Conservation (phyloP, 495 filamentous ascomycete genomes). For the Cairneyella variabilis region DNA sequence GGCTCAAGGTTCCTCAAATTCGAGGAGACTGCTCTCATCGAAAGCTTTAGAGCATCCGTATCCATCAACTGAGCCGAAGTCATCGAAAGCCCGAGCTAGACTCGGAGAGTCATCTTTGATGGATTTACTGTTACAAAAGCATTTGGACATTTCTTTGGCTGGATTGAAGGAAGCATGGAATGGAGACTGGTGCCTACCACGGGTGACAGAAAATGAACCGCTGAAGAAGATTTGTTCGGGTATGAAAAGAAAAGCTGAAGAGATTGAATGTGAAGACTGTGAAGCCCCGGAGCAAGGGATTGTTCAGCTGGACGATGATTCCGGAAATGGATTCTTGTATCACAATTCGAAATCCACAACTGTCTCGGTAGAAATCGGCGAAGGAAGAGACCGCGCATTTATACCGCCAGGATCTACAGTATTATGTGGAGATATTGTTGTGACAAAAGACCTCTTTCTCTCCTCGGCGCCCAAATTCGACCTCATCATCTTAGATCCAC, state of each 20-base stretch:
- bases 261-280: not conserved
- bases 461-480: conserved; percentile 54
- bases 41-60: conserved; percentile 15
- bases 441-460: conserved; percentile 29
- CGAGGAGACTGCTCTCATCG: not conserved
- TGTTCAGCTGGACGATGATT: too few relatives aligned
- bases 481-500: conserved; percentile 83
- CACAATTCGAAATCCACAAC: too few relatives aligned
- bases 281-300: too few relatives aligned
- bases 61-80: conserved; percentile 24
- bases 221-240: too few relatives aligned
- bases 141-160: conserved; percentile 33
- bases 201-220: too few relatives aligned
- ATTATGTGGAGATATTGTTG: conserved; percentile 39
- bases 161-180: conserved; percentile 29
- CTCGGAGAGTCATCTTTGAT: conserved; percentile 5
- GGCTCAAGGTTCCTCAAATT: conserved; percentile 13
- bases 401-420: conserved; percentile 27
- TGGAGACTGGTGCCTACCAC: conserved; percentile 43
- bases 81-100: conserved; percentile 18
- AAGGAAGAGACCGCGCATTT: not conserved
- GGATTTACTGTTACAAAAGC: conserved; percentile 18
- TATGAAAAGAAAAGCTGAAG: too few relatives aligned
- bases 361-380: not conserved
- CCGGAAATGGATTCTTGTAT: too few relatives aligned